Base-by-base conservation (phyloP, 192 early-diverging fungal genomes). In the Coemansia sp. region DNA sequence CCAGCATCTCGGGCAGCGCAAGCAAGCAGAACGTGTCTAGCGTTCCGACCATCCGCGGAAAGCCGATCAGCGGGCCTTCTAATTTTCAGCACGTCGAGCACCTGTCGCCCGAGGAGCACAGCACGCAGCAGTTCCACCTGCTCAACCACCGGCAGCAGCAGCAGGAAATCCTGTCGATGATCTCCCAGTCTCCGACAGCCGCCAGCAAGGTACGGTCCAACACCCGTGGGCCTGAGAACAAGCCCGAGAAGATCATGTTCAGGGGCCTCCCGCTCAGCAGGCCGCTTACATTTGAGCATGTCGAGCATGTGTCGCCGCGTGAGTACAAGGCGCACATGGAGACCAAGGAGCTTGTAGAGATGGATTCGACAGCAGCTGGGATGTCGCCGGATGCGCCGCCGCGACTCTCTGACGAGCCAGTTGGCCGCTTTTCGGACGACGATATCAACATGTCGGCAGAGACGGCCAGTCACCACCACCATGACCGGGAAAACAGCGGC, bases 111-210 rank as follows among this genome's bases (percentile, higher is more conserved):
- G 58, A 54, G 6, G 70, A 72, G 30, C 56, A 69, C 61, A 63
- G 67, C 54, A 64, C 62, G 76, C 67, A 79, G 61, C 71, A 73
- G 64, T 78, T 68, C 62, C 75, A 78, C 54, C 57, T 78, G 57
- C 70, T 70, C 59, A 78, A 78, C 69, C 75, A 78, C 40, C 64
- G 75, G 50, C 69, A 78, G 36, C 75, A 78, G 55, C 69, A 78
- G 69, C 61, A 31, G 38, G 75, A 72, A 50, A 78, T 78, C n/a
- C 42, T 78, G 33, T 68, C 75, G 54, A 68, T 78, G 53, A 65
- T 78, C 20, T 55, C 62, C 23, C 61, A 78, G 40, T 57, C 48
- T 37, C 34, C 31, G 34, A 23, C 23, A 8, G 11, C 34, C 14
- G 55, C 44, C 14, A 25, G 33, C 42, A 53, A 57, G 33, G 27